A percentile compares a stretch with the other conserved stretches of the same genome.
Conservation (phyloP, 192 early-diverging fungal genomes). For the Coemansia sp. region DNA sequence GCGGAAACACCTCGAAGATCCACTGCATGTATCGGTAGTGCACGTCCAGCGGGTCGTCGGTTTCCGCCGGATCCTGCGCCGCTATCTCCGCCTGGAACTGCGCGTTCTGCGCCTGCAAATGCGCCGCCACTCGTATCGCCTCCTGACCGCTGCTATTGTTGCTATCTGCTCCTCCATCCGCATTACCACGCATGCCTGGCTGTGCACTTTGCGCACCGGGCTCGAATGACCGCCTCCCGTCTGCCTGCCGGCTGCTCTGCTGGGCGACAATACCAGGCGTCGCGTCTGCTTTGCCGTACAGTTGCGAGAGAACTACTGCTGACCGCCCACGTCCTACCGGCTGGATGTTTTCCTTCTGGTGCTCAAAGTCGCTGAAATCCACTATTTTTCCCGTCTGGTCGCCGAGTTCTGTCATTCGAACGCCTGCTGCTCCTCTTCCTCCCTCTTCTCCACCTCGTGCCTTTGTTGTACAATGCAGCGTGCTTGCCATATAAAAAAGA, state of each 20-base stretch:
- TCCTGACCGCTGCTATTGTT: not conserved
- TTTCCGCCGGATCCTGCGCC: constrained; percentile 25
- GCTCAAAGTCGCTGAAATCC: constrained; percentile 60
- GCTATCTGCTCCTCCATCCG: not conserved
- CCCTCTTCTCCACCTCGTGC: not conserved
- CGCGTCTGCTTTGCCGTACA: constrained; percentile 32
- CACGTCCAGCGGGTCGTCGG: constrained; percentile 62
- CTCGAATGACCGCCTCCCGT: not conserved
- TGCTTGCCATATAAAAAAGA: not conserved
- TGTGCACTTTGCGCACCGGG: not conserved
- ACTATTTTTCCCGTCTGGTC: constrained; percentile 15
- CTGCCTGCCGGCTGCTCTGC: constrained; percentile 18
- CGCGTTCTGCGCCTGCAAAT: constrained; percentile 38
- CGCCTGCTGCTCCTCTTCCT: not conserved
- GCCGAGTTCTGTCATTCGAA: not conserved
- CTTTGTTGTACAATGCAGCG: not conserved
- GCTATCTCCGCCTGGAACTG: constrained; percentile 45
- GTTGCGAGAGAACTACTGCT: constrained; percentile 49
- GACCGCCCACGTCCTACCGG: constrained; percentile 66
- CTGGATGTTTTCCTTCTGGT: constrained; percentile 79
- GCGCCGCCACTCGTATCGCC: constrained; percentile 10
- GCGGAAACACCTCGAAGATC: constrained; percentile 63
- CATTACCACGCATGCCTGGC: not conserved
- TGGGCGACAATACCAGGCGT: not conserved
- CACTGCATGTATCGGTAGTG: constrained; percentile 62